Conservation (phyloP, 1,284 basidiomycete genomes). For the Tilletia caries region DNA sequence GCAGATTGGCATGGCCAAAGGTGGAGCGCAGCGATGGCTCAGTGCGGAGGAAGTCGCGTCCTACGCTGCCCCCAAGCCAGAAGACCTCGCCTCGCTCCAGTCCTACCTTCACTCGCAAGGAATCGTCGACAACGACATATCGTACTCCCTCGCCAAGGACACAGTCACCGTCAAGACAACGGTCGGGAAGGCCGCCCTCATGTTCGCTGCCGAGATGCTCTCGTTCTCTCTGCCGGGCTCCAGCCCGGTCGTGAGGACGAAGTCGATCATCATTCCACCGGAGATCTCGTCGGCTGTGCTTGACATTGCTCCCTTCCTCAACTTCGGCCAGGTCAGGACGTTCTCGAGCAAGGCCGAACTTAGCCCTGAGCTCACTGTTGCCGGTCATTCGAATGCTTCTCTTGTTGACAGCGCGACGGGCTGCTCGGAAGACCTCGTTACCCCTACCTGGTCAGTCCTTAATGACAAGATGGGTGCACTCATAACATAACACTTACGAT, state of each 20-base stretch:
- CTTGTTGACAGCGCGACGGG: neutral
- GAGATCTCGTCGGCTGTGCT: constrained; percentile 16
- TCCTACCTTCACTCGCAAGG: constrained; percentile 15
- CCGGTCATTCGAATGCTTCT: neutral
- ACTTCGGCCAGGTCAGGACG: constrained; percentile 6
- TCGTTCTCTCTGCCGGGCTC: constrained; percentile 8
- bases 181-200: constrained; percentile 16
- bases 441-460: constrained; percentile 17
- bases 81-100: constrained; percentile 14
- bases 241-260: constrained; percentile 11
- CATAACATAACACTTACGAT: neutral
- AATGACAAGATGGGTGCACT: neutral
- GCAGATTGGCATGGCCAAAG: constrained; percentile 12
- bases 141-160: constrained; percentile 10
- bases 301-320: constrained; percentile 17
- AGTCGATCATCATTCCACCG: constrained; percentile 17
- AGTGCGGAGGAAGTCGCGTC: constrained; percentile 18
- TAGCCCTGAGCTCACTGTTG: no score
- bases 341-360: neutral
- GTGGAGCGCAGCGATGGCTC: constrained; percentile 18
- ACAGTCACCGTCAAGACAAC: constrained; percentile 21
- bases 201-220: constrained; percentile 20
- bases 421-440: constrained; percentile 19
- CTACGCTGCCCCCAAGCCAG: constrained; percentile 18
- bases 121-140: constrained; percentile 10